Percentiles rank a stretch among this genome's conserved stretches.
Conservation (phyloP, 106 monocot genomes). For the Dioscorea alata region DNA sequence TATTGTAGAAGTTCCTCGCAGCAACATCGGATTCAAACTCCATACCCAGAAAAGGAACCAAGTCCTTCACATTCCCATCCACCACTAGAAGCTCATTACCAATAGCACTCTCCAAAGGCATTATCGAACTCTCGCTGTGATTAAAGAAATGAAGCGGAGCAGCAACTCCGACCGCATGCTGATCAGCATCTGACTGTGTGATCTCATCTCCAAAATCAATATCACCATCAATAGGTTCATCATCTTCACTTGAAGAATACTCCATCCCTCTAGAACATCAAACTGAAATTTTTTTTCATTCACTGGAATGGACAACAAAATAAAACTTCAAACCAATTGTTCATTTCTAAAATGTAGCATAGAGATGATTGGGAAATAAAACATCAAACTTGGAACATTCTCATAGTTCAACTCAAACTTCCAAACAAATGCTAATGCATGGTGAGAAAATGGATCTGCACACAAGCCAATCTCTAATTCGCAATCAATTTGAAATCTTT, state of each 20-base stretch:
- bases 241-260: conserved; percentile 60
- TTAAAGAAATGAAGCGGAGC: conserved; percentile 15
- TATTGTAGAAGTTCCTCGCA: conserved; percentile 56
- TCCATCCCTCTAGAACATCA: conserved; percentile 27
- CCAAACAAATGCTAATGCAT: too few species aligned
- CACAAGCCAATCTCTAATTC: too few species aligned
- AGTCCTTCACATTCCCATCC: conserved; percentile 24
- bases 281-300: too few species aligned
- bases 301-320: too few species aligned
- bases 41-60: conserved; percentile 49
- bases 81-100: conserved; percentile 16
- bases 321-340: too few species aligned
- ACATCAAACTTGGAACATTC: too few species aligned
- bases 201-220: conserved; percentile 31
- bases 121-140: conserved; percentile 10
- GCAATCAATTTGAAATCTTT: too few species aligned
- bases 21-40: conserved; percentile 51
- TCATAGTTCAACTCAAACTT: too few species aligned
- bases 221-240: conserved; percentile 39
- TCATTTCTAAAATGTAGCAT: too few species aligned
- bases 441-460: too few species aligned
- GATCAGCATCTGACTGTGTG: conserved; percentile 21
- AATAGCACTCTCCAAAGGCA: not conserved
- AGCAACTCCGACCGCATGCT: conserved; percentile 4
- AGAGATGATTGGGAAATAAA: too few species aligned